phyloP scores from a whole-genome alignment of 805 yeast species.

The Jamesozyma jinghongensis region DNA sequence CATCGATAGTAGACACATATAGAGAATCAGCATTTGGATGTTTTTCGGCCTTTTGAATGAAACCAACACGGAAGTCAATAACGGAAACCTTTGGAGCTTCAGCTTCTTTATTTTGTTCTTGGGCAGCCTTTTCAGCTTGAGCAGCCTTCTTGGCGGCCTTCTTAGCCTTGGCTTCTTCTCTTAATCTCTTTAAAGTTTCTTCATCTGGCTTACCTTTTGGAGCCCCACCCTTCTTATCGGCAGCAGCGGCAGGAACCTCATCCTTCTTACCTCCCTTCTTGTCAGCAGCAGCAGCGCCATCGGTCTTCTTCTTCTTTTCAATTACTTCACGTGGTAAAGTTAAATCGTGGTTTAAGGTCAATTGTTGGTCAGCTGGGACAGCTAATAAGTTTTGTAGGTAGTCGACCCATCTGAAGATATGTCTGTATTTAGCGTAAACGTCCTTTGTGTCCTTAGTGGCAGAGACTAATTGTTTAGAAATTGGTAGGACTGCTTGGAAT shows the following conservation, averaged over 20 bases:
- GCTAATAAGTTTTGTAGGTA: constrained; percentile 63
- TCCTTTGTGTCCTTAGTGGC: constrained; percentile 36
- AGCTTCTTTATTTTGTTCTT: constrained; percentile 32
- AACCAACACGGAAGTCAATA: constrained; percentile 92
- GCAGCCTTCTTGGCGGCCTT: constrained; percentile 51
- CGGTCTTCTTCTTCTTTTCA: constrained; percentile 42
- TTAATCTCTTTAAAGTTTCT: constrained; percentile 37
- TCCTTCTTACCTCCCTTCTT: constrained; percentile 7
- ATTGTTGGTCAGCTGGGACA: constrained; percentile 44
- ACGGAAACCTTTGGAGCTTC: constrained; percentile 71
- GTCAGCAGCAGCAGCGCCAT: constrained; percentile 6
- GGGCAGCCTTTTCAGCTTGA: constrained; percentile 39
- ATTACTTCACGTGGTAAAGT: constrained; percentile 69
- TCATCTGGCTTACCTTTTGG: constrained; percentile 41
- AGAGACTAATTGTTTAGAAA: constrained; percentile 47
- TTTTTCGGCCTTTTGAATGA: constrained; percentile 89
- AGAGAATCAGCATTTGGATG: constrained; percentile 98
- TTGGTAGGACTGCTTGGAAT: constrained; percentile 56
- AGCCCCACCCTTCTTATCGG: constrained; percentile 19
- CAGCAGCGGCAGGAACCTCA: constrained; percentile 22
- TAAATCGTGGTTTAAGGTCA: constrained; percentile 51
- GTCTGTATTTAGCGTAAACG: constrained; percentile 60
- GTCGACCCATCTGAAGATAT: constrained; percentile 88
- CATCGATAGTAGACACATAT: constrained; percentile 91
- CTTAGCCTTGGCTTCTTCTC: constrained; percentile 51